These are phyloP conservation scores for Isatis tinctoria DNA, from an alignment of 345 rosid genomes.

Conservation along the genomic window DNA sequence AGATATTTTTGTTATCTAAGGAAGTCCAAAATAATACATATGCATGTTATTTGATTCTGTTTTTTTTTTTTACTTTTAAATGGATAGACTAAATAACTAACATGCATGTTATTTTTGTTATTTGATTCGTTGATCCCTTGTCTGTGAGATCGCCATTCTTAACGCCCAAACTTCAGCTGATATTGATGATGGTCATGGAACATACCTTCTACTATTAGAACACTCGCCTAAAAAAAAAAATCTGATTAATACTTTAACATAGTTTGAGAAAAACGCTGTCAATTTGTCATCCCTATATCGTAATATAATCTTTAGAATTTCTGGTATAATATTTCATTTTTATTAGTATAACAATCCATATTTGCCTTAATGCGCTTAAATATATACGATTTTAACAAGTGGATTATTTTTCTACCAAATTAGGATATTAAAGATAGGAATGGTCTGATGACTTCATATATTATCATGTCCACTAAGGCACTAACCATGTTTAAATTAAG, in stretches of 20 bases:
- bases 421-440: neutral
- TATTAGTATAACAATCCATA: neutral
- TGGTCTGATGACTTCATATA: neutral
- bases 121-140: too few relatives aligned
- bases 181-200: too few relatives aligned
- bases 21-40: neutral
- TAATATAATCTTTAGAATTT: neutral
- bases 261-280: conserved; percentile 9
- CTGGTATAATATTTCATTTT: conserved; percentile 7
- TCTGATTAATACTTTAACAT: neutral
- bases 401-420: neutral
- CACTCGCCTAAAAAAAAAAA: too few relatives aligned
- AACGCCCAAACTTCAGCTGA: too few relatives aligned
- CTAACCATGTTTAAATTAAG: neutral
- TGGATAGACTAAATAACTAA: too few relatives aligned
- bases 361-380: neutral
- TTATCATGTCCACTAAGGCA: neutral
- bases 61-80: neutral
- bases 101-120: too few relatives aligned
- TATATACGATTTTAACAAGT: neutral
- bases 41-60: neutral
- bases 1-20: neutral
- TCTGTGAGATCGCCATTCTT: too few relatives aligned
- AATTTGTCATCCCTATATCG: neutral
- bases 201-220: too few relatives aligned